Conservation (phyloP, 2,329 filamentous ascomycete genomes). For the Fusarium papillatum region DNA sequence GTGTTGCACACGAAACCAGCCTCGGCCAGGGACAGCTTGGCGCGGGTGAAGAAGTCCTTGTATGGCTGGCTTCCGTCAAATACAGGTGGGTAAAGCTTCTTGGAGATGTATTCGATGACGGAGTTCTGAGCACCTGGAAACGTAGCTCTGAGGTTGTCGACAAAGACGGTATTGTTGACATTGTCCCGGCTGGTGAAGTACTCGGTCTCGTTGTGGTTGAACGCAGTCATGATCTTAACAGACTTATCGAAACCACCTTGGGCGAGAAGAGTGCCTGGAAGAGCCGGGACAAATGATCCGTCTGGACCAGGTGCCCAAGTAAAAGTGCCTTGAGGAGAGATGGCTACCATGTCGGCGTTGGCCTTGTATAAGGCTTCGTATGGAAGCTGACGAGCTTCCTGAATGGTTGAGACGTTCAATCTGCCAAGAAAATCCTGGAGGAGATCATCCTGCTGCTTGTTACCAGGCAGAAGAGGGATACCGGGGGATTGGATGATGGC, state of each 20-base stretch:
- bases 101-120: neutral
- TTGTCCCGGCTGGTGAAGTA: neutral
- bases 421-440: neutral
- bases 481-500: neutral
- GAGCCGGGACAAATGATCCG: neutral
- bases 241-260: neutral
- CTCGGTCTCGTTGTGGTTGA: neutral
- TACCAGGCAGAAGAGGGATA: neutral
- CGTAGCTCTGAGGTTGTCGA: neutral
- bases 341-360: neutral
- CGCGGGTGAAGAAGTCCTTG: neutral
- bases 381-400: neutral
- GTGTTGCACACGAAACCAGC: neutral
- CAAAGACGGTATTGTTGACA: neutral
- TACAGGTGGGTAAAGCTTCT: neutral
- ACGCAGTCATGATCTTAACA: neutral
- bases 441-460: neutral
- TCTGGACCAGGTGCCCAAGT: neutral
- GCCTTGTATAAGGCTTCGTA: neutral
- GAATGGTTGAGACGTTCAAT: neutral
- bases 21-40: neutral
- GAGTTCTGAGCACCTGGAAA: neutral
- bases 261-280: neutral
- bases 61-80: neutral
- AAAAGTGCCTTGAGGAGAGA: neutral